Evolutionary conservation across 441 rosid genomes (phyloP).

Genomic region (Eruca vesicaria): DNA sequence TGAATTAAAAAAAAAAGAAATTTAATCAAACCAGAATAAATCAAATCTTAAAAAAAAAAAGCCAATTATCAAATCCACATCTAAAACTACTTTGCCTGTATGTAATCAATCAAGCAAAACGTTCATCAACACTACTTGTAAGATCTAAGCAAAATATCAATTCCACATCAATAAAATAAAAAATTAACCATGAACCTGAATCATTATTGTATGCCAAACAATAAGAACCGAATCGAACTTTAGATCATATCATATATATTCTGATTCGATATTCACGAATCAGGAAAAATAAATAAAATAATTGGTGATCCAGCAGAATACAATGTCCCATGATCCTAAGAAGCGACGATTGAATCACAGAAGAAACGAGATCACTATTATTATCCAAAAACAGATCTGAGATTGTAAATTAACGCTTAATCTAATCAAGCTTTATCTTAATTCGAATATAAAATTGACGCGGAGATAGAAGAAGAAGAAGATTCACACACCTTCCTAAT

Average conservation of each 20-base stretch:
- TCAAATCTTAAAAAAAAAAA: not conserved
- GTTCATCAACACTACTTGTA: not conserved
- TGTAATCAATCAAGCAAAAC: not conserved
- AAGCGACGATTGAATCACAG: not conserved
- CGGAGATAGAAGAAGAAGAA: not conserved
- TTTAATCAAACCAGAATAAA: not conserved
- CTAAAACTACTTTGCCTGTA: too few species aligned
- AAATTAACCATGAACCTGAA: too few species aligned
- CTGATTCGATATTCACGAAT: not conserved
- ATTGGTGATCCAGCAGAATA: not conserved
- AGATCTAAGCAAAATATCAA: not conserved
- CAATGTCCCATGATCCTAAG: not conserved
- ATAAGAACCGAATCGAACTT: not conserved
- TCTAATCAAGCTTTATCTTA: not conserved
- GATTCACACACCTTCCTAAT: not conserved
- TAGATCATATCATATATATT: not conserved
- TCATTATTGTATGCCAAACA: not conserved
- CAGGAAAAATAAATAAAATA: not conserved
- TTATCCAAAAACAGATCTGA: not conserved
- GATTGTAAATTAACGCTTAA: not conserved
- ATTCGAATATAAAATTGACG: not conserved
- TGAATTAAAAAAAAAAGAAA: constrained; percentile 12
- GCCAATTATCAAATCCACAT: not conserved
- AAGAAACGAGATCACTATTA: not conserved
- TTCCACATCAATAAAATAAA: too few species aligned